Evolutionary conservation across 208 protist genomes (phyloP), one percentile per base, ranked within the genome.

Genomic region (Paratrypanosoma confusum): DNA sequence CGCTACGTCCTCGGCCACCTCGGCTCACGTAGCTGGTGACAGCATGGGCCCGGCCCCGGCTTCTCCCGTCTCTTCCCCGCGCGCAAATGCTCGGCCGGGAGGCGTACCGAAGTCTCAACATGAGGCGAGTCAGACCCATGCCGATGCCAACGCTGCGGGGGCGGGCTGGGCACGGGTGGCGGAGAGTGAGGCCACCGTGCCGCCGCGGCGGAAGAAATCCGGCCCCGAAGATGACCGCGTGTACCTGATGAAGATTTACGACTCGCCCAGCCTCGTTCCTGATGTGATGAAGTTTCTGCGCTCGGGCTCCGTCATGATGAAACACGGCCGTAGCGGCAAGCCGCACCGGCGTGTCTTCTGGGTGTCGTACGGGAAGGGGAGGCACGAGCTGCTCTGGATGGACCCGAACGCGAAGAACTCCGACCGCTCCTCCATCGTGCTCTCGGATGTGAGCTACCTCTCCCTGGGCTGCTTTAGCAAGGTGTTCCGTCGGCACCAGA

Each of bases 381-480:
- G 13, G 25, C 57, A 60, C 26, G 69, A 85, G 51, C 62, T 95
- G 22, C 50, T 86, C 10, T 95, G 83, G 81, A 75, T 56, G 34
- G 79, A 76, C 21, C 81, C 76, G 1, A 44, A 72, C 14, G 24
- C 36, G 4, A 73, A 70, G 27, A 57, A 57, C 31, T 26, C 32
- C 24, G 58, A 83, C 11, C 65, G 66, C 39, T 74, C 78, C 11
- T 66, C 52, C 43, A 73, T 96, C 41, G 26, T 72, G 7, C 59
- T 96, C 1, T 37, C 52, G 22, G 57, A 82, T 13, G 84, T 96
- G 20, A 77, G 68, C 50, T 88, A 65, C 67, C 78, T 96, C 25
- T 71, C 87, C 50, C 54, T 93, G 0, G 90, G 90, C n/a, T 77
- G 71, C 55, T 93, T 90, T 48, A 79, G 76, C 34, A 95, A 93